Base-by-base conservation (phyloP, 2,329 filamentous ascomycete genomes). In the Penicillium oxalicum region DNA sequence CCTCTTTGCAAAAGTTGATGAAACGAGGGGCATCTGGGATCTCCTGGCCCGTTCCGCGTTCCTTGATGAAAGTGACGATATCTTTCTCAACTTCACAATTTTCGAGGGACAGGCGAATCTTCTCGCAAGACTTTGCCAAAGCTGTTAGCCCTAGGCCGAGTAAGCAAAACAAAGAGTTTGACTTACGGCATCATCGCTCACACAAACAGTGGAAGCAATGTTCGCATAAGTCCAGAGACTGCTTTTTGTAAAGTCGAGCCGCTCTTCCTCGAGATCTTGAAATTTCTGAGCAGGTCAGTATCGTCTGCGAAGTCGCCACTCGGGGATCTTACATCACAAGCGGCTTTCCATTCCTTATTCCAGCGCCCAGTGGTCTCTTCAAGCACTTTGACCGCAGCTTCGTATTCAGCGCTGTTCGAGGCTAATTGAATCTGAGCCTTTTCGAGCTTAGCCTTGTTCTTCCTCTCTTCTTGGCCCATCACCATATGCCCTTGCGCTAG, bases 401-500 rank as follows among this genome's bases (percentile, higher is more conserved):
- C 91, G 66, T 98, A 98, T 61, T 97, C 93, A 39, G 83, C 84
- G 70, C 94, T 97, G 52, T 91, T 91, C 6, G 84, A 84, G 0
- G 91, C 91, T 50, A 98, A 80, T 62, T 91, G 94, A 61, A 96
- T 93, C 68, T 98, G 93, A 1, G 93, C 97, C 79, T 98, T 98
- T 70, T 98, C 93, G 38, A 98, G 80, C 71, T 95, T 97, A 24
- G 91, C 91, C 73, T 98, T 98, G 71, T 98, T 98, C 73, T 95
- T 96, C 27, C 93, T 83, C 74, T 98, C 93, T 68, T 98, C 93
- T 61, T 98, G 93, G 11, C 93, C 93, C 93, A 98, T 98, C 49
- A 98, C 93, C 93, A 98, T 98, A 68, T 98, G 94, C 8, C 93
- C 93, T 70, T 98, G 93, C 4, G 94, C 93, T 4, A 98, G 81